These are phyloP conservation scores for Paecilomyces sp. DNA, from an alignment of 2,329 filamentous ascomycete genomes.

Conservation along the genomic window DNA sequence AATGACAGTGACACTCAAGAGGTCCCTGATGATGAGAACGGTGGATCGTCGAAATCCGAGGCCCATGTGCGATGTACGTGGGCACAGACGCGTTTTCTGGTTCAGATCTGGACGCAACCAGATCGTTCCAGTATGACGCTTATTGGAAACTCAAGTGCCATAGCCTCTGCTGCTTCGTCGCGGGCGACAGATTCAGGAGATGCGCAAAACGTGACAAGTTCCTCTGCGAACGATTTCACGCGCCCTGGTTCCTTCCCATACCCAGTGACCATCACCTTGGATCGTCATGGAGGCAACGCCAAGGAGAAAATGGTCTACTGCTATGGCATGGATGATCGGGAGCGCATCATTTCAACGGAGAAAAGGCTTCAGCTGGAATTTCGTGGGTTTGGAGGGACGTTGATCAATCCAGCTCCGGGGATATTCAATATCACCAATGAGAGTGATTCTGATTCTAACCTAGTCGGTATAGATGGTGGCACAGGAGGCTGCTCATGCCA, in stretches of 20 bases:
- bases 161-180: conserved; percentile 2
- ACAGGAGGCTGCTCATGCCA: conserved; percentile 53
- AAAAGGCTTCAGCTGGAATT: conserved; percentile 48
- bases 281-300: conserved; percentile 52
- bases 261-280: conserved; percentile 52
- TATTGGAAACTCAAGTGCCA: conserved; percentile 8
- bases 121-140: conserved; percentile 22
- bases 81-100: conserved; percentile 53
- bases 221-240: conserved; percentile 39
- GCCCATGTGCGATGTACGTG: conserved; percentile 51
- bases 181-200: conserved; percentile 10
- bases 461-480: conserved; percentile 50
- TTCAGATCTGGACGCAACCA: conserved; percentile 56
- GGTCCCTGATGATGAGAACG: conserved; percentile 40
- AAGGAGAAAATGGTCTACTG: conserved; percentile 54
- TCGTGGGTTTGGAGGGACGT: conserved; percentile 41
- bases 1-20: conserved; percentile 34
- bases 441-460: conserved; percentile 22
- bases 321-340: conserved; percentile 47
- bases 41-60: conserved; percentile 40
- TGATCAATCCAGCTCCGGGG: conserved; percentile 45
- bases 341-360: conserved; percentile 37
- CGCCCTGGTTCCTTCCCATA: conserved; percentile 55
- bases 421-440: conserved; percentile 27
- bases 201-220: conserved; percentile 11